Base-by-base conservation (phyloP, 2,329 filamentous ascomycete species). In the Colletotrichum incanum region DNA sequence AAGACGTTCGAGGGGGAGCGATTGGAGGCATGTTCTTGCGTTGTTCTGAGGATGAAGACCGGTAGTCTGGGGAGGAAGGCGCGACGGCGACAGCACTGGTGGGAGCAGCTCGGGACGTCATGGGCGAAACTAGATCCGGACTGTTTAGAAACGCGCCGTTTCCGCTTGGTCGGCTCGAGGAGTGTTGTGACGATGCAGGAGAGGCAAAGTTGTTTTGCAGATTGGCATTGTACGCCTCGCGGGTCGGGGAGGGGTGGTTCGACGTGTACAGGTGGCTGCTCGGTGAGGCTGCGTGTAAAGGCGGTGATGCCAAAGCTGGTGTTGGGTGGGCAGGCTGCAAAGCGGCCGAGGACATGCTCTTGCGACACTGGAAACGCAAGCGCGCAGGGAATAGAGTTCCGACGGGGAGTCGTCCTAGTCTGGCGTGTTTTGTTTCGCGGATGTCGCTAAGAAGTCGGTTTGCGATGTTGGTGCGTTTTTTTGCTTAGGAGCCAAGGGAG, bases 1-100 rank as follows among this genome's bases (percentile, higher is more conserved):
- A 96, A 18, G 95, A 97, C 9, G 93, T 95, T 78, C 95, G 90
- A 45, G 94, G 93, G 59, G 93, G 95, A 67, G 93, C 92, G 76
- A 94, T 88, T 31, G 93, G 92, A 65, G 93, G 90, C 84, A 88
- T 90, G 82, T 86, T 89, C 82, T 84, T 89, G 83, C 86, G 85
- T 78, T 87, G 86, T 77, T 88, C 87, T 73, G 86, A 84, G 68
- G 84, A 78, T 26, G 85, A 77, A 37, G 84, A 80, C 49, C 84
- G 80, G 55, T 86, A 83, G 58, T 88, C 83, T 71, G 82, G 77
- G 37, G 83, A 79, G 28, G 81, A 76, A 20, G 84, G 81, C 52
- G 83, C 74, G 74, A 83, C 79, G 58, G 81, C 79, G 49, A 84
- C 80, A 43, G 84, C 82, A 69, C 83, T 84, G 62, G 84, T 80